These are phyloP conservation scores for Capsella rubella DNA, from an alignment of 441 rosid genomes.

Conservation along the genomic window DNA sequence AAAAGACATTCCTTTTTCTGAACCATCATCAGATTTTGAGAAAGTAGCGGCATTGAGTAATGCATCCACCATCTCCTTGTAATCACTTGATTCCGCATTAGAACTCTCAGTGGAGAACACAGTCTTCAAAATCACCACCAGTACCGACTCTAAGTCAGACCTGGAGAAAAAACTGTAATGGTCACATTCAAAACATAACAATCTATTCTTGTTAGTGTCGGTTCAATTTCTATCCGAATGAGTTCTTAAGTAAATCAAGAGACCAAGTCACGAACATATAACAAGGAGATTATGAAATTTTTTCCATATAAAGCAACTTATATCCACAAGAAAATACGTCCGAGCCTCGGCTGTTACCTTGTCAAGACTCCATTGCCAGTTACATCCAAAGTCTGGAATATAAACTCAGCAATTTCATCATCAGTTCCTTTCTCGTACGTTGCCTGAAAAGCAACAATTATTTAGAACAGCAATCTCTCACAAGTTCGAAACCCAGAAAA, in stretches of 20 bases:
- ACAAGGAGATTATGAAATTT: slow-evolving; percentile 2
- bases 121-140: slow-evolving; percentile 54
- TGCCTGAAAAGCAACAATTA: slow-evolving; percentile 52
- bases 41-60: slow-evolving; percentile 69
- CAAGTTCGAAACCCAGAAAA: not conserved
- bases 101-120: slow-evolving; percentile 49
- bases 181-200: not conserved
- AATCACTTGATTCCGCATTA: slow-evolving; percentile 45
- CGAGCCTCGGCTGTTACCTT: slow-evolving; percentile 51
- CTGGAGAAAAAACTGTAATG: slow-evolving; percentile 50
- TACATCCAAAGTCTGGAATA: slow-evolving; percentile 70
- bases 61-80: slow-evolving; percentile 50
- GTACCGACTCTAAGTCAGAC: slow-evolving; percentile 69
- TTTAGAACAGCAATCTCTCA: slow-evolving; percentile 18
- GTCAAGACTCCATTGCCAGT: slow-evolving; percentile 64
- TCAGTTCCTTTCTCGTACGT: slow-evolving; percentile 82
- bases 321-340: not conserved
- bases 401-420: slow-evolving; percentile 85
- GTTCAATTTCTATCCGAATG: not conserved
- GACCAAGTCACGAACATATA: not conserved
- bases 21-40: slow-evolving; percentile 53
- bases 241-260: not conserved
- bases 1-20: slow-evolving; percentile 68
- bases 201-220: not conserved
- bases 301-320: slow-evolving; percentile 3